Percentiles rank a stretch among this genome's conserved stretches.
Evolutionary conservation across 1,284 basidiomycete genomes (phyloP).

Genomic region (Heterobasidion annosum): DNA sequence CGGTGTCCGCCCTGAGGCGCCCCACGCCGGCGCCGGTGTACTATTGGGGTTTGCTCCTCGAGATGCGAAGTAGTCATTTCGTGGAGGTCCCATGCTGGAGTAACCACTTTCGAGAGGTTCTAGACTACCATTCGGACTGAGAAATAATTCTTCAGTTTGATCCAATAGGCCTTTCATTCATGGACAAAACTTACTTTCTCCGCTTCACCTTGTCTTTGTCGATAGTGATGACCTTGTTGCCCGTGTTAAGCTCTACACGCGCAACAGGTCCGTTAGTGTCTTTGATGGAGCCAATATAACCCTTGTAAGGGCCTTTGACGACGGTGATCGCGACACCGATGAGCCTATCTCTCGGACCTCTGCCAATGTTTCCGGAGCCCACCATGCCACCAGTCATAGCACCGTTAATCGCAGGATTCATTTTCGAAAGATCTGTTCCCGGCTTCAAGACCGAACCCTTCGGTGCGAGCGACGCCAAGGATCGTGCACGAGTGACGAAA

Average conservation of each 20-base stretch:
- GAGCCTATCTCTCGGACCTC: conserved; percentile 73
- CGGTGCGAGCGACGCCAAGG: conserved; percentile 78
- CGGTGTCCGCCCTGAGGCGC: conserved; percentile 18
- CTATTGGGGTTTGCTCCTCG: too few relatives aligned
- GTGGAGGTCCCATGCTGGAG: not conserved
- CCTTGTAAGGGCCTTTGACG: conserved; percentile 86
- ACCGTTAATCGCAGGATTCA: conserved; percentile 77
- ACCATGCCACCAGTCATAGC: conserved; percentile 60
- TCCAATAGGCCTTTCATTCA: not conserved
- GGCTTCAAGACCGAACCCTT: conserved; percentile 65
- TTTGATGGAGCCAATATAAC: conserved; percentile 88
- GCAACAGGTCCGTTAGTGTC: conserved; percentile 87
- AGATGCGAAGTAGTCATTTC: not conserved
- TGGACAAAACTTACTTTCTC: conserved; percentile 52
- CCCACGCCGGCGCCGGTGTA: conserved; percentile 4
- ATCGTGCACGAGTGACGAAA: conserved; percentile 81
- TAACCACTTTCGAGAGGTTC: conserved; percentile 28
- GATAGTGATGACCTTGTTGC: conserved; percentile 86
- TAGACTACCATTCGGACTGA: conserved; percentile 47
- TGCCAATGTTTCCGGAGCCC: conserved; percentile 66
- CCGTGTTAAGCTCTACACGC: conserved; percentile 87
- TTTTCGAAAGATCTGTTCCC: conserved; percentile 81
- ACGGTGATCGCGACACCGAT: conserved; percentile 80
- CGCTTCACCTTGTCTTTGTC: conserved; percentile 75
- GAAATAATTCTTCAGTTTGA: not conserved